These are phyloP conservation scores for Trametes cinnabarina DNA, from an alignment of 768 basidiomycete genomes.

Conservation along the genomic window DNA sequence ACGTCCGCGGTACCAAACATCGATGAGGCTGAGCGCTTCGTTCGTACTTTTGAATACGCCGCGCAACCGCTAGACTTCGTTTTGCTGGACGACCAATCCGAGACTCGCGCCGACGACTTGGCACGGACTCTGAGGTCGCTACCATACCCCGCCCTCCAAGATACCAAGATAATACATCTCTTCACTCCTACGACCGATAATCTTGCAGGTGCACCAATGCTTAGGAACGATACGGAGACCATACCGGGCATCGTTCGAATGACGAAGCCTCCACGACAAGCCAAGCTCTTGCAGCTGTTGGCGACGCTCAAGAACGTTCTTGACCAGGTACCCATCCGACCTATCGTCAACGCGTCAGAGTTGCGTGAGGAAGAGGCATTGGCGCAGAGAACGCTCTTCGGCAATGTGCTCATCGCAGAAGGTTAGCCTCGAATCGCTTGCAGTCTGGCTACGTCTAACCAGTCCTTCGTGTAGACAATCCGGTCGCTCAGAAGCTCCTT, in stretches of 20 bases:
- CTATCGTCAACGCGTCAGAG: conserved; percentile 36
- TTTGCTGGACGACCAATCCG: conserved; percentile 65
- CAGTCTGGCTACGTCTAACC: not conserved
- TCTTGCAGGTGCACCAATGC: conserved; percentile 49
- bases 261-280: conserved; percentile 68
- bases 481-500: conserved; percentile 64
- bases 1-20: conserved; percentile 44
- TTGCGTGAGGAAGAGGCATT: conserved; percentile 46
- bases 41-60: conserved; percentile 34
- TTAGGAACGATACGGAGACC: conserved; percentile 42
- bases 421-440: conserved; percentile 36
- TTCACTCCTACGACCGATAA: conserved; percentile 67
- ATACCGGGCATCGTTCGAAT: conserved; percentile 57
- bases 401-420: conserved; percentile 72
- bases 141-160: conserved; percentile 36
- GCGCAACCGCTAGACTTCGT: conserved; percentile 55
- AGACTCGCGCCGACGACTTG: conserved; percentile 56
- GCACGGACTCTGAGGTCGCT: conserved; percentile 47
- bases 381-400: conserved; percentile 55
- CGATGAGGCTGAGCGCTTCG: conserved; percentile 43
- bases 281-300: conserved; percentile 59
- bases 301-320: conserved; percentile 57
- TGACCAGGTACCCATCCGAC: conserved; percentile 37
- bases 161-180: conserved; percentile 67
- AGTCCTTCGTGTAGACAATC: conserved; percentile 49